A percentile compares a stretch with the other conserved stretches of the same genome.
phyloP scores from a whole-genome alignment of 1,139 yeast species.

The Geotrichum restrictum region DNA sequence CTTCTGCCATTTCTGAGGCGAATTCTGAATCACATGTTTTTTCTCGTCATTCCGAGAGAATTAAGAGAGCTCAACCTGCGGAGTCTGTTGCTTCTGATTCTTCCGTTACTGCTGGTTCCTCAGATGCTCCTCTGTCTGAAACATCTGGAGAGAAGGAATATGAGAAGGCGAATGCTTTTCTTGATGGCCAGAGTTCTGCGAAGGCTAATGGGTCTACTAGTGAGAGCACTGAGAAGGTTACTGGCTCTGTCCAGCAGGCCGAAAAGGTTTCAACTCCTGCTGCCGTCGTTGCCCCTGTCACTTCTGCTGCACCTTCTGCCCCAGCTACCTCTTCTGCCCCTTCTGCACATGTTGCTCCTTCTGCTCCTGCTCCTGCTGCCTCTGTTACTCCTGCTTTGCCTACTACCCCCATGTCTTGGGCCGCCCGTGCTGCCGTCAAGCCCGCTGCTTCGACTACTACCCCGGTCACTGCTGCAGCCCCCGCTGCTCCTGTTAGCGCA shows the following conservation, averaged over 20 bases:
- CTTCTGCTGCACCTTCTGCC: conserved; percentile 13
- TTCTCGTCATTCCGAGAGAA: conserved; percentile 4
- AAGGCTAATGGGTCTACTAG: neutral
- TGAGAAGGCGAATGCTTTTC: neutral
- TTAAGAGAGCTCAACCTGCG: conserved; percentile 1
- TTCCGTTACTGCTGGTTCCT: conserved; percentile 5
- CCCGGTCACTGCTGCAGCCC: conserved; percentile 13
- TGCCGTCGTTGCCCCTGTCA: conserved; percentile 3
- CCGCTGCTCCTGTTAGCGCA: conserved; percentile 10
- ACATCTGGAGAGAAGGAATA: conserved; percentile 6
- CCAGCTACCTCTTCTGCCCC: conserved; percentile 16
- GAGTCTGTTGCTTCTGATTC: conserved; percentile 14
- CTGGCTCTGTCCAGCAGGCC: conserved; percentile 6
- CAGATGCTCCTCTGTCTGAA: conserved; percentile 16
- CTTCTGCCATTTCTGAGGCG: too few relatives aligned
- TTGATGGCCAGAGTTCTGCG: neutral
- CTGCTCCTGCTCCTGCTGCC: conserved; percentile 12
- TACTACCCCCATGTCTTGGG: conserved; percentile 18
- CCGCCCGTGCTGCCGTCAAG: conserved; percentile 20
- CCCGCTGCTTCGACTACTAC: conserved; percentile 19
- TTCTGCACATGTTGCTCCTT: conserved; percentile 15
- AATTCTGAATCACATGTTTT: neutral
- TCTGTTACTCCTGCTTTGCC: conserved; percentile 24
- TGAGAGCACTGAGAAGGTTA: too few relatives aligned
- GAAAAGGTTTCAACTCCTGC: conserved; percentile 7